phyloP scores from a whole-genome alignment of 2,329 filamentous ascomycete genomes.

The Dothistroma pini region DNA sequence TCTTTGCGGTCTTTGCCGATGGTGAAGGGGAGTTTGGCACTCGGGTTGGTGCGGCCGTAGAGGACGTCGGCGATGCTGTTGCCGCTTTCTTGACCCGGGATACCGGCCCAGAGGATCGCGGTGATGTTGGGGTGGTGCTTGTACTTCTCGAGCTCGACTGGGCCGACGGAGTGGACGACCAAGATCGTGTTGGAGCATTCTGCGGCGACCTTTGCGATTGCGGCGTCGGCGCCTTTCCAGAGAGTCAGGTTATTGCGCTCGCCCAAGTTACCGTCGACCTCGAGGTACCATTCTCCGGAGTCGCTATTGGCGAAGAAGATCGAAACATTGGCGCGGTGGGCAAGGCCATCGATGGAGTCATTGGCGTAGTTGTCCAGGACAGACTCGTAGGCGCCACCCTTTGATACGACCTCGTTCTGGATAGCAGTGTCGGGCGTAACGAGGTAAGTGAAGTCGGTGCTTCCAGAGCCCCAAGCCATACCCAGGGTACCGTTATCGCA shows the following conservation, averaged over 20 bases:
- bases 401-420: constrained; percentile 26
- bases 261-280: constrained; percentile 41
- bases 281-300: constrained; percentile 49
- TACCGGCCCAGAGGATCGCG: constrained; percentile 31
- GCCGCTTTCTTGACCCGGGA: constrained; percentile 33
- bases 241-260: constrained; percentile 49
- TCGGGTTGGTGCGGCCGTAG: constrained; percentile 30
- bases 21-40: constrained; percentile 32
- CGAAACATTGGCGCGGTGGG: constrained; percentile 29
- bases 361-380: constrained; percentile 29
- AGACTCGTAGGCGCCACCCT: constrained; percentile 26
- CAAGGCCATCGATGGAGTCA: constrained; percentile 29
- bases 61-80: constrained; percentile 30
- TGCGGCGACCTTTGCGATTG: constrained; percentile 61
- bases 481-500: constrained; percentile 46
- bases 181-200: constrained; percentile 33
- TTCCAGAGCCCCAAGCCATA: constrained; percentile 48
- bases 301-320: constrained; percentile 50
- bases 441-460: constrained; percentile 35
- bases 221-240: constrained; percentile 34
- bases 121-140: constrained; percentile 33
- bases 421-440: constrained; percentile 31
- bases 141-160: constrained; percentile 30
- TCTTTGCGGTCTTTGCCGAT: constrained; percentile 31
- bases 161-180: constrained; percentile 30